Evolutionary conservation across 345 rosid species (phyloP).

Genomic region (Euphorbia peplus): DNA sequence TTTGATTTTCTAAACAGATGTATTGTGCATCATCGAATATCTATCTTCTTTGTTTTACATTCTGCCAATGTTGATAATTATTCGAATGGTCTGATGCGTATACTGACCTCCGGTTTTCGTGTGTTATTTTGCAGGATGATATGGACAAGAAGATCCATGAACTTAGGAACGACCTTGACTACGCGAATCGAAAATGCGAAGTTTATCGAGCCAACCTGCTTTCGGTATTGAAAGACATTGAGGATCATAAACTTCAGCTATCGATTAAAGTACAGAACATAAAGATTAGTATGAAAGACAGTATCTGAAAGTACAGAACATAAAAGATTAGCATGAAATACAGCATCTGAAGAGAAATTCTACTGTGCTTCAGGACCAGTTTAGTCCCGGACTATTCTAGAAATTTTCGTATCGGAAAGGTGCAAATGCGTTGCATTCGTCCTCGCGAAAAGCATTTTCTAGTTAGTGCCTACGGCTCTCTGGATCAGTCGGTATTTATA

Average conservation of each 20-base stretch:
- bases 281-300: conserved; percentile 43
- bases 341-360: not conserved
- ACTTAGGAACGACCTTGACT: conserved; percentile 30
- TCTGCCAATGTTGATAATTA: too few species aligned
- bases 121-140: conserved; percentile 18
- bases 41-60: too few species aligned
- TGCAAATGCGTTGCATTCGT: conserved; percentile 8
- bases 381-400: too few species aligned
- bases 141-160: conserved; percentile 35
- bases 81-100: not conserved
- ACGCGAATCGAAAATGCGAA: conserved; percentile 40
- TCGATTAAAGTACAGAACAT: conserved; percentile 45
- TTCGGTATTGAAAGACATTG: conserved; percentile 44
- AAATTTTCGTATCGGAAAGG: too few species aligned
- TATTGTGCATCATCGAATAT: too few species aligned
- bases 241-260: conserved; percentile 48
- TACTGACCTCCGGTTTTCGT: not conserved
- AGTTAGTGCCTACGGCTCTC: not conserved
- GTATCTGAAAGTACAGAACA: conserved; percentile 15
- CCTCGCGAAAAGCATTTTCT: too few species aligned
- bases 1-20: too few species aligned
- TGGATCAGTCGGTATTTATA: not conserved
- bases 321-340: too few species aligned
- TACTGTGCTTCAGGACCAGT: too few species aligned
- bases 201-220: conserved; percentile 32